Base-by-base conservation (phyloP, 2,329 filamentous ascomycete species). In the Clonostachys chloroleuca region DNA sequence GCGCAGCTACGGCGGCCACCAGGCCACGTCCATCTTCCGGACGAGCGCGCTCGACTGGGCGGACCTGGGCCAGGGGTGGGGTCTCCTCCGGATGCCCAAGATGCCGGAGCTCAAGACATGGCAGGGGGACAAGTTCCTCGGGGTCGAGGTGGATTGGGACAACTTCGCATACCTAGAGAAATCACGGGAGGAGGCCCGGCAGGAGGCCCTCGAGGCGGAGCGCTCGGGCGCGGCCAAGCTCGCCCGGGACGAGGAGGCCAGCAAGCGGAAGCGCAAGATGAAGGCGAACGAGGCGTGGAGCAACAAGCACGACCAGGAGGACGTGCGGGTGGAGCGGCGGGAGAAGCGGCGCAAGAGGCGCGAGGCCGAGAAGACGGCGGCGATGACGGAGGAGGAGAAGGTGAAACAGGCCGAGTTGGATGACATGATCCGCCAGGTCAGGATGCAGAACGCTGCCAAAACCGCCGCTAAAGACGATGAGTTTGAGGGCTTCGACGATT, bases 101-200 rank as follows among this genome's bases (percentile, higher is more conserved):
- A 99, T 99, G 94, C 92, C 94, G 0, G 94, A 99, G 65, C 70
- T 89, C 46, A 86, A 84, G 57, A 79, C 74, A 1, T 92, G 87
- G 73, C 77, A 82, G 12, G 86, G 86, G 5, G 86, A 89, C 61
- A 77, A 78, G 52, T 77, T 70, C 18, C 69, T 87, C 1, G 81
- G 81, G 3, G 65, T 85, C 3, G 76, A 77, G 2, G 69, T 90
- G 12, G 81, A 90, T 61, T 84, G 87, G 77, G 76, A 84, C 40
- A 72, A 66, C 3, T 90, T 83, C 56, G 70, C 79, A 1, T 92
- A 90, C 67, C 83, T 83, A 58, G 87, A 92, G 56, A 87, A 85
- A 60, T 69, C 74, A 17, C 77, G 85, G 33, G 89, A 92, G 61
- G 81, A 81, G 59, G 78, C 78, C 37, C 75, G 88, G 14, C 71